Evolutionary conservation across 2,329 filamentous ascomycete genomes (phyloP), one percentile per base, ranked within the genome.

Genomic region (Aspergillus cejpii): DNA sequence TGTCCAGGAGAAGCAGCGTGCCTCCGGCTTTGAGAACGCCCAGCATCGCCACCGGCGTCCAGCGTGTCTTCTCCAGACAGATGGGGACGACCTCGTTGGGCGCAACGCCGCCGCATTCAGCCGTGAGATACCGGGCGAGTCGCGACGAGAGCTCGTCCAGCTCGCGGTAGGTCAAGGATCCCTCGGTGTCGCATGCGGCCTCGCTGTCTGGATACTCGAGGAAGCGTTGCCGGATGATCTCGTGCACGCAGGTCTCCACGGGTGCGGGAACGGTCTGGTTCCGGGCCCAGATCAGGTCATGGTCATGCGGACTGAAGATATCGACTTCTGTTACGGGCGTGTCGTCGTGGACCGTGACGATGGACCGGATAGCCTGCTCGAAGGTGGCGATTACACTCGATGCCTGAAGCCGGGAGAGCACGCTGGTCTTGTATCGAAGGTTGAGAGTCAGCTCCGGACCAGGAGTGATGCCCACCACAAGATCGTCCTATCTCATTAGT

Each of bases 61-160:
- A 49, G 6, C 24, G 33, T 10, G 47, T 47, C 31, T 49, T 49
- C 12, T 46, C 44, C 6, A 49, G 41, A 23, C 43, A 47, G 36
- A 36, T 24, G 6, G 41, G 19, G 5, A 47, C 36, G 2, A 40
- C 15, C 7, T 6, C 23, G 3, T 37, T 37, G 3, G 12, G 7
- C 8, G 28, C 12, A 17, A 43, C 24, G 5, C 41, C 44, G 1
- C 28, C 28, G n/a, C 28, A 31, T 4, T 19, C 23, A 2, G 2
- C 11, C 11, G 33, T 24, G 11, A 47, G 28, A 14, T 37, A 8
- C 7, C 10, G 6, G 2, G 45, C 41, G 6, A 43, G 36, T 6
- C 27, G 37, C 7, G 11, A 11, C 7, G 40, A 39, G 12, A 43
- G 23, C 2, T 40, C 31, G 17, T 48, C 45, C 1, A 48, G 29